These are phyloP conservation scores for Fusarium pseudograminearum DNA, from an alignment of 2,329 filamentous ascomycete species.

Conservation along the genomic window DNA sequence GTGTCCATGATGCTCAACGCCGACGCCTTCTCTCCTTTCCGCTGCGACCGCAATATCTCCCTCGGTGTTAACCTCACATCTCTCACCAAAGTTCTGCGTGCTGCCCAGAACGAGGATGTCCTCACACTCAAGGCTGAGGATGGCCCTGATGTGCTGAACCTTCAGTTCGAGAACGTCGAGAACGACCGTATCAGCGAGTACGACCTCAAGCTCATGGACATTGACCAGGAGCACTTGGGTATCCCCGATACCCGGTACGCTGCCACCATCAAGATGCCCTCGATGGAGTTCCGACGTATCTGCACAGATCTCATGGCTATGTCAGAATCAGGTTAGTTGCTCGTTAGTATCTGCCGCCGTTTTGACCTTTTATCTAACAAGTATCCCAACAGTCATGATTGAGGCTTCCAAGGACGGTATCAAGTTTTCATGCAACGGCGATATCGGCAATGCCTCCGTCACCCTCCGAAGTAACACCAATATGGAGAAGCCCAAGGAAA, in stretches of 20 bases:
- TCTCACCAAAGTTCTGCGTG: conserved; percentile 95
- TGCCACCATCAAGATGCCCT: conserved; percentile 89
- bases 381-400: conserved; percentile 76
- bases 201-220: conserved; percentile 99
- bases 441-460: conserved; percentile 95
- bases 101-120: conserved; percentile 93
- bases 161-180: conserved; percentile 91
- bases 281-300: conserved; percentile 91
- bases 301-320: conserved; percentile 91
- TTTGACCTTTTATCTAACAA: conserved; percentile 6
- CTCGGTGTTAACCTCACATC: conserved; percentile 97
- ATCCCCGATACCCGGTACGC: conserved; percentile 99
- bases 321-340: conserved; percentile 88
- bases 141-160: conserved; percentile 92
- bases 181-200: conserved; percentile 97
- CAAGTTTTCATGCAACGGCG: conserved; percentile 92
- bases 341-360: not conserved
- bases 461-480: conserved; percentile 90
- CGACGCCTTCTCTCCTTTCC: conserved; percentile 92
- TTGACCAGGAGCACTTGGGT: conserved; percentile 98
- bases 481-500: conserved; percentile 87
- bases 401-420: conserved; percentile 97
- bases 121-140: conserved; percentile 98
- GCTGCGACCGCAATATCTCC: conserved; percentile 98
- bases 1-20: conserved; percentile 99